Evolutionary conservation across 2,329 filamentous ascomycete genomes (phyloP).

Genomic region (Arthrobotrys pseudoclavata): DNA sequence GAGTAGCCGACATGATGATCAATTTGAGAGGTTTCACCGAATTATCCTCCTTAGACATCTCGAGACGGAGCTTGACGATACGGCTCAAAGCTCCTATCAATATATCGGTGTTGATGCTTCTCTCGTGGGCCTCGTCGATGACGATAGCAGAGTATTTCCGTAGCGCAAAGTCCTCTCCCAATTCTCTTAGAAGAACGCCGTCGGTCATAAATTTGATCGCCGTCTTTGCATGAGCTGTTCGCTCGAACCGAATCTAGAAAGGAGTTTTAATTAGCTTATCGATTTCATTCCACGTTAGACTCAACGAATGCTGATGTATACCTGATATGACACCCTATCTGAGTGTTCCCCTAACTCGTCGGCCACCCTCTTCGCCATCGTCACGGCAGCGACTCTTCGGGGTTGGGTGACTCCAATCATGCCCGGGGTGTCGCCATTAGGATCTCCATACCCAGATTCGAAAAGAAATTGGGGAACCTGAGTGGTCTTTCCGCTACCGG

Average conservation of each 20-base stretch:
- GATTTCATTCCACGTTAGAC: background rate
- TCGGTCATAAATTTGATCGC: constrained; percentile 99
- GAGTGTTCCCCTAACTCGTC: constrained; percentile 84
- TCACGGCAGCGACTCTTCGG: constrained; percentile 92
- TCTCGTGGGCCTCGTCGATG: constrained; percentile 96
- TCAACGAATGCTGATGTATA: constrained; percentile 15
- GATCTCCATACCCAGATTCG: constrained; percentile 89
- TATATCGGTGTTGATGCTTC: constrained; percentile 97
- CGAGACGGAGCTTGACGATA: constrained; percentile 84
- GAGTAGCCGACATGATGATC: constrained; percentile 97
- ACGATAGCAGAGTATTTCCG: constrained; percentile 93
- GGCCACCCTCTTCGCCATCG: constrained; percentile 92
- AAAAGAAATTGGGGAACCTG: constrained; percentile 97
- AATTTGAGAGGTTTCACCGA: constrained; percentile 82
- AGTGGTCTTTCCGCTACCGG: constrained; percentile 97
- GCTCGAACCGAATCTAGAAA: constrained; percentile 87
- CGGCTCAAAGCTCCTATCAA: constrained; percentile 97
- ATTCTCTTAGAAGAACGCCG: constrained; percentile 91
- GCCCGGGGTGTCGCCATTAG: constrained; percentile 82
- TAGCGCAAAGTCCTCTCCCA: constrained; percentile 87
- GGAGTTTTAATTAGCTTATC: constrained; percentile 11
- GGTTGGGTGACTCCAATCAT: constrained; percentile 97
- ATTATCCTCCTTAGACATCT: constrained; percentile 79
- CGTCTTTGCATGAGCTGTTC: constrained; percentile 81
- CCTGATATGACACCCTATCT: constrained; percentile 82